Base-by-base conservation (phyloP, 2,329 filamentous ascomycete genomes). In the Calonectria leucothoes region DNA sequence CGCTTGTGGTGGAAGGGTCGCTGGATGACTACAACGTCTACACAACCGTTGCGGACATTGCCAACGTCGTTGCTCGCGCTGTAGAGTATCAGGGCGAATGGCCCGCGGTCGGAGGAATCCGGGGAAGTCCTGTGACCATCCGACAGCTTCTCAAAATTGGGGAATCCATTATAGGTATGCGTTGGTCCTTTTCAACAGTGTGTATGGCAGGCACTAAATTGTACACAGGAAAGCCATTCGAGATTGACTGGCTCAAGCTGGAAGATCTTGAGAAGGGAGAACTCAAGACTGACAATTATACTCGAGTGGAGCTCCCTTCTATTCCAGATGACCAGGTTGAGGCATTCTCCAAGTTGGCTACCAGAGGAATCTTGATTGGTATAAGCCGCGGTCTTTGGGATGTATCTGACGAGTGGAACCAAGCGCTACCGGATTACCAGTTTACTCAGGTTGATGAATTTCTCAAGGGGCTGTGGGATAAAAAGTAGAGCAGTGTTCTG, bases 351-450 rank as follows among this genome's bases (percentile, higher is more conserved):
- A 81, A 82, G 49, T 74, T 76, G 1, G 81, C 85, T 48, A 49
- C 83, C 4, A 73, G 81, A 6, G 83, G 83, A 31, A 82, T 85
- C 35, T 76, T 89, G 7, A 66, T 82, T 25, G 85, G 82, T 6
- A 81, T 83, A 15, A 63, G 73, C 8, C 80, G 77, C 2, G 86
- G 85, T 0, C 79, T 77, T 5, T 86, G 84, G 82, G 80, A 82
- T 68, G 83, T 86, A 1, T 83, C 85, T 20, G 83, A 84, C 42
- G 86, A 88, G 72, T 88, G 83, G 81, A 89, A 89, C 72, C 73
- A 82, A 64, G 76, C 86, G 23, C 82, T 87, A 35, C 86, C 87
- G 0, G 85, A 88, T 27, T 87, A 86, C 48, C 69, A 84, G 69
- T 89, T 89, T 63, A 84, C 79, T 2, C 69, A 77, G 11, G 77